Base-by-base conservation (phyloP, 1,139 yeast species). In the Blastobotrys ciferrii region DNA sequence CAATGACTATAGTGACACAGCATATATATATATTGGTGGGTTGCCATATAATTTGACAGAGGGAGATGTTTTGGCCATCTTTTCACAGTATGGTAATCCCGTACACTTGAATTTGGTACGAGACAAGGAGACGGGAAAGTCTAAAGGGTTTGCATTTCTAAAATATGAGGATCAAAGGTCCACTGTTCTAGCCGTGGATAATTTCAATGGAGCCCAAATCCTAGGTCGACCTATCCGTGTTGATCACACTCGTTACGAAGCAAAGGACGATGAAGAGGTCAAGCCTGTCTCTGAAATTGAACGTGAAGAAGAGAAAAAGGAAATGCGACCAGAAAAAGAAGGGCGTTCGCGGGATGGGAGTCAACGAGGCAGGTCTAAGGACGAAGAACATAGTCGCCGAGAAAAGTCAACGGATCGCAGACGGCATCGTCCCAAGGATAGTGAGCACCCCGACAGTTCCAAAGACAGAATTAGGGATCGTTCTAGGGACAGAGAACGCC, bases 1-100 rank as follows among this genome's bases (percentile, higher is more conserved):
- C 62, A 76, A 81, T 56, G 96, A 91, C 56, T 88, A 83, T 62
- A 72, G 73, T 30, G 92, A 88, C 56, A 79, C 94, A 0, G 81
- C 84, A 1, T 81, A 75, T 55, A 67, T 82, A 1, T 78, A 68
- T 60, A 80, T 91, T 28, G 95, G 96, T 0, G 81, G 85, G n/a
- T 66, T 92, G 17, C 84, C 89, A 11, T 68, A 60, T 15, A 78
- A 77, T 42, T 64, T 89, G 37, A 79, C 80, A 7, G 95, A 87
- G 59, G 81, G 82, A 38, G 98, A 92, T 61, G 66, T 92, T 1
- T 62, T 89, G 9, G 76, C 81, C 0, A 79, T 91, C 35, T 92
- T 92, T 63, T 85, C 96, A 3, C 98, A 92, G 63, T 92, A 77
- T 65, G 98, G 98, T 1, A 76, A 82, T 23, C 96, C 97, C 0